A percentile compares a stretch with the other conserved stretches of the same genome.
These are phyloP conservation scores for Gentiana macrophylla DNA, from an alignment of 257 asterid genomes.

Conservation along the genomic window DNA sequence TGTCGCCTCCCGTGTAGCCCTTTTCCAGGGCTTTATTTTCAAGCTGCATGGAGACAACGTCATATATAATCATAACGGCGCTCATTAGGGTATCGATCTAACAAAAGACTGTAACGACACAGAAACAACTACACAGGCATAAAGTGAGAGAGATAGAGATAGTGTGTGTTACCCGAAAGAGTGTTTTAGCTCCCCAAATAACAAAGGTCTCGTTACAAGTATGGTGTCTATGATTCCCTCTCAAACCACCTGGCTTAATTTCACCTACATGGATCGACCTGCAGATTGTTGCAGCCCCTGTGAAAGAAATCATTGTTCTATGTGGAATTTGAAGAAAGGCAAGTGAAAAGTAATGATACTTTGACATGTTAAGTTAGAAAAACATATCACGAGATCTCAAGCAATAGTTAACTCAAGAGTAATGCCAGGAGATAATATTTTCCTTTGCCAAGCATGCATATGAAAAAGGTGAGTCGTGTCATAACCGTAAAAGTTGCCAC, in stretches of 20 bases:
- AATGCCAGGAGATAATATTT: too few relatives aligned
- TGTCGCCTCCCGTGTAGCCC: conserved; percentile 57
- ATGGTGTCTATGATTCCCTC: conserved; percentile 95
- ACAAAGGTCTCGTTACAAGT: conserved; percentile 81
- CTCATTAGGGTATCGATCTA: too few relatives aligned
- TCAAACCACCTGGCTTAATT: conserved; percentile 59
- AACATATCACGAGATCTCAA: too few relatives aligned
- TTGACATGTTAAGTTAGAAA: too few relatives aligned
- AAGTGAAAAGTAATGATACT: too few relatives aligned
- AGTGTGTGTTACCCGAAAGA: conserved; percentile 56
- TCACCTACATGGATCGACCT: conserved; percentile 72
- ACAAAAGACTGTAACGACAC: background rate
- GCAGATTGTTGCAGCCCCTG: conserved; percentile 81
- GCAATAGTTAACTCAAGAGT: too few relatives aligned
- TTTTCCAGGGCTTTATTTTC: conserved; percentile 38
- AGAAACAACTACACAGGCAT: too few relatives aligned
- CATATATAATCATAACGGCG: background rate
- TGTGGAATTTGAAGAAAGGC: too few relatives aligned
- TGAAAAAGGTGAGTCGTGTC: too few relatives aligned
- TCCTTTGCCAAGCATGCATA: too few relatives aligned
- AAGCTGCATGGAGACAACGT: conserved; percentile 33
- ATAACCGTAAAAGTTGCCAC: too few relatives aligned
- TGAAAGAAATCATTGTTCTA: conserved; percentile 11
- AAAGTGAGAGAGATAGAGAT: background rate
- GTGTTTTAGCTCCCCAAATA: conserved; percentile 93